phyloP scores from a whole-genome alignment of 108 stramenopile genomes.

The Pseudonitzschia multiseries region DNA sequence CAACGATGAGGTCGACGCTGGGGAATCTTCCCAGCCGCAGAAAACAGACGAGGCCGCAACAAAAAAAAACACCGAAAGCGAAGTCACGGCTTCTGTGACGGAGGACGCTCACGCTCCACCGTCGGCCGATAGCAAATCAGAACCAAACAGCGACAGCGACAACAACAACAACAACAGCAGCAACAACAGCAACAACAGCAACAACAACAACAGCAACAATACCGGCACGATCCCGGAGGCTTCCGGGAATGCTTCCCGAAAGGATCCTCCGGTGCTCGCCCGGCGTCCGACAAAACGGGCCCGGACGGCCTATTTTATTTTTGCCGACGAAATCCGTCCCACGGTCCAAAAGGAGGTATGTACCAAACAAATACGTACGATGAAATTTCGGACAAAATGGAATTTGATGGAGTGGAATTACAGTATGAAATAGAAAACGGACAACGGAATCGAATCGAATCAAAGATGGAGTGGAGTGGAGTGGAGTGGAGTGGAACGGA shows the following conservation, averaged over 20 bases:
- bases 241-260: not conserved
- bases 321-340: conserved; percentile 71
- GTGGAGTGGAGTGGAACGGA: too few relatives aligned
- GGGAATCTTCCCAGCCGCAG: too few relatives aligned
- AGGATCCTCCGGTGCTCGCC: not conserved
- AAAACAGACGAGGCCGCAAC: too few relatives aligned
- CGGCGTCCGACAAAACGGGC: conserved; percentile 68
- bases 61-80: too few relatives aligned
- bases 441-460: not conserved
- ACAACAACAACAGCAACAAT: not conserved
- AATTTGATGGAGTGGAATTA: not conserved
- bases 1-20: too few relatives aligned
- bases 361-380: not conserved
- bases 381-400: not conserved
- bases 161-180: not conserved
- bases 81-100: too few relatives aligned
- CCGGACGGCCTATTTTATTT: conserved; percentile 84
- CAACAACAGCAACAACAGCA: not conserved
- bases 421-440: too few relatives aligned
- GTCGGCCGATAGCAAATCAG: too few relatives aligned
- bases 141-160: too few relatives aligned
- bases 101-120: not conserved
- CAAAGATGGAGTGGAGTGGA: too few relatives aligned
- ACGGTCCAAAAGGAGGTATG: conserved; percentile 62
- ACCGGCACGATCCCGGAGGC: not conserved